Evolutionary conservation across 2,329 filamentous ascomycete species (phyloP), one percentile per base, ranked within the genome.

Genomic region (Zasmidium angulare): DNA sequence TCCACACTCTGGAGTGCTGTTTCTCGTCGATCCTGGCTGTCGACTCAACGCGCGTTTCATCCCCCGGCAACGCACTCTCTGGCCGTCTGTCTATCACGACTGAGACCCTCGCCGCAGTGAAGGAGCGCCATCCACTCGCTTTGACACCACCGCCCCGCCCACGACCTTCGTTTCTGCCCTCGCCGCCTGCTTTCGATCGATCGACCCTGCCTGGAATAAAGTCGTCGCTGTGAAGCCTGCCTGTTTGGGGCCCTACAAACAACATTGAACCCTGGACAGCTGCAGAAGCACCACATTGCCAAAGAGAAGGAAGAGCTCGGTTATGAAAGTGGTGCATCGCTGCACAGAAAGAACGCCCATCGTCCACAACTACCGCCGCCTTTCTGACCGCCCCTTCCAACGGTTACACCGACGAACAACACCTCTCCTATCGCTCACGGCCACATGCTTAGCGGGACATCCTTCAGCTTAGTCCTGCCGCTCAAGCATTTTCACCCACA

Each of bases 391-490:
- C 46, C 43, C 21, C 46, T 51, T 55, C 46, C 50, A 54, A 24
- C 21, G n/a, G 21, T n/a, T 26, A n/a, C 22, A 46, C 43, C 46
- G 43, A 40, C 20, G 23, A 46, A 48, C 46, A 59, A 36, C 53
- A 51, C 50, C 51, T 56, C 17, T n/a, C 58, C n/a, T 46, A 48
- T 50, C 52, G 53, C 56, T 58, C 47, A 59, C 46, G 50, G 46
- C 36, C 59, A 58, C 55, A 65, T 65, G 63, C 60, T 59, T 56
- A 60, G 58, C 53, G 21, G 51, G 20, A 12, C 40, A 40, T 46
- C 49, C 26, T 52, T 31, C 26, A 43, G 57, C 47, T 55, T 21
- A 55, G 50, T 51, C 53, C 22, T 46, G 21, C 29, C 46, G 55
- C 50, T 51, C 46, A 43, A 58, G 43, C 55, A 50, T 29, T 17